Conservation (phyloP, 1,284 basidiomycete genomes). For the Boletus semigastroideus region DNA sequence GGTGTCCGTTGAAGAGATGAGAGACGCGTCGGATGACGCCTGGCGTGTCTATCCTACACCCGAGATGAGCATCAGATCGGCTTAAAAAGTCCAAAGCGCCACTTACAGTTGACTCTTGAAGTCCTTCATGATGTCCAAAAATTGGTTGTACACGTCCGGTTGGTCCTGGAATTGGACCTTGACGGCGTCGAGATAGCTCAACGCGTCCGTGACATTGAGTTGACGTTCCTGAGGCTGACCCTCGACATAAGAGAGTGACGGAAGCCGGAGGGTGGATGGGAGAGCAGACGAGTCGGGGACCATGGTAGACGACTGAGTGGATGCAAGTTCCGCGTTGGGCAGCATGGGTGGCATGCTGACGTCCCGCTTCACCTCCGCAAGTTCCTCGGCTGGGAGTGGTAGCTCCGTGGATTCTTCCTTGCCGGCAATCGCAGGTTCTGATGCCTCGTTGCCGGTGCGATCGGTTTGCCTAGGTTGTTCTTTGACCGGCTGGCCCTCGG, state of each 20-base stretch:
- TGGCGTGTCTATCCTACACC: constrained; percentile 90
- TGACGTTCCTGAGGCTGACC: constrained; percentile 41
- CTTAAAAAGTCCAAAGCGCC: constrained; percentile 1
- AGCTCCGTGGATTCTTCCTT: constrained; percentile 9
- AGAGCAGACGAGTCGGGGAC: constrained; percentile 6
- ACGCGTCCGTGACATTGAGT: constrained; percentile 85
- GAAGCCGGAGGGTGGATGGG: constrained; percentile 14
- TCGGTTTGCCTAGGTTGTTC: constrained; percentile 15
- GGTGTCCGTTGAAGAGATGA: constrained; percentile 89
- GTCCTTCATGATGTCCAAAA: constrained; percentile 98
- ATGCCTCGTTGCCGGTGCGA: constrained; percentile 5
- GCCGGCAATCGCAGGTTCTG: constrained; percentile 2
- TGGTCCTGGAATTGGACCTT: constrained; percentile 85
- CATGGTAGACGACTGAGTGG: constrained; percentile 20
- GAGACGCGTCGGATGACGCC: constrained; percentile 96
- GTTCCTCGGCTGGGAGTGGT: constrained; percentile 10
- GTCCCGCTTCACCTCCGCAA: constrained; percentile 20
- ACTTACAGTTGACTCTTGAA: constrained; percentile 89
- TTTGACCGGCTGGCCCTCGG: constrained; percentile 19
- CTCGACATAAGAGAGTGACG: constrained; percentile 26
- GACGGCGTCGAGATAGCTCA: constrained; percentile 92
- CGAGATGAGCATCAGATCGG: constrained; percentile 6
- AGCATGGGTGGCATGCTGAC: constrained; percentile 24
- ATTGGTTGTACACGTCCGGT: constrained; percentile 92
- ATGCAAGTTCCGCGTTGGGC: constrained; percentile 8